Evolutionary conservation across 352 stramenopile species (phyloP).

Genomic region (Pythium angustatum): DNA sequence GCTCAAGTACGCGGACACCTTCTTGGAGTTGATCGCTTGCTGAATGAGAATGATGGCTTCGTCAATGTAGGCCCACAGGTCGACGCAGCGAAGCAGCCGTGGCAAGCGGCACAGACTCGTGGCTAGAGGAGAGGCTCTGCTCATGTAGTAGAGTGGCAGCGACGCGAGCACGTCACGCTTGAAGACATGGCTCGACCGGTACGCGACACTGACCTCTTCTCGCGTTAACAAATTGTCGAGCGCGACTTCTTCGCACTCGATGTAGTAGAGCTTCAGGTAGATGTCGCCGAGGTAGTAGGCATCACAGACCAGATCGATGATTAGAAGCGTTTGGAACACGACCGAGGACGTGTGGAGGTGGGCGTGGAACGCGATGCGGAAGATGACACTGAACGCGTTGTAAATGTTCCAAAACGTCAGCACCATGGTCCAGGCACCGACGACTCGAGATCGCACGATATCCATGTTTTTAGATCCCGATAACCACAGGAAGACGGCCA

Average conservation of each 20-base stretch:
- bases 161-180: constrained; percentile 59
- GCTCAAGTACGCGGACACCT: constrained; percentile 69
- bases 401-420: constrained; percentile 69
- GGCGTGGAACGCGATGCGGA: constrained; percentile 66
- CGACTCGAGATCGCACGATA: constrained; percentile 26
- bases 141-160: constrained; percentile 57
- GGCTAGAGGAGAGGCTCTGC: constrained; percentile 15
- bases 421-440: constrained; percentile 45
- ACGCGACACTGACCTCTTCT: constrained; percentile 36
- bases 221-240: constrained; percentile 51
- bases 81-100: constrained; percentile 49
- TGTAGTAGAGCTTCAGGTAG: constrained; percentile 70
- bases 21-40: constrained; percentile 61
- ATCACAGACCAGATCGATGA: constrained; percentile 58
- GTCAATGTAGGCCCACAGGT: constrained; percentile 61
- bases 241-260: constrained; percentile 43
- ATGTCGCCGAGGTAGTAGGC: constrained; percentile 56
- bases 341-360: constrained; percentile 39
- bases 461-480: constrained; percentile 9
- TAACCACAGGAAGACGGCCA: background rate
- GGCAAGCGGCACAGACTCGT: constrained; percentile 53
- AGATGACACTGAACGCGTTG: constrained; percentile 64
- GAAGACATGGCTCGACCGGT: constrained; percentile 42
- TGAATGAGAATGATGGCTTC: constrained; percentile 71
- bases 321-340: constrained; percentile 29